Base-by-base conservation (phyloP, 768 basidiomycete genomes). In the Naganishia onofrii region DNA sequence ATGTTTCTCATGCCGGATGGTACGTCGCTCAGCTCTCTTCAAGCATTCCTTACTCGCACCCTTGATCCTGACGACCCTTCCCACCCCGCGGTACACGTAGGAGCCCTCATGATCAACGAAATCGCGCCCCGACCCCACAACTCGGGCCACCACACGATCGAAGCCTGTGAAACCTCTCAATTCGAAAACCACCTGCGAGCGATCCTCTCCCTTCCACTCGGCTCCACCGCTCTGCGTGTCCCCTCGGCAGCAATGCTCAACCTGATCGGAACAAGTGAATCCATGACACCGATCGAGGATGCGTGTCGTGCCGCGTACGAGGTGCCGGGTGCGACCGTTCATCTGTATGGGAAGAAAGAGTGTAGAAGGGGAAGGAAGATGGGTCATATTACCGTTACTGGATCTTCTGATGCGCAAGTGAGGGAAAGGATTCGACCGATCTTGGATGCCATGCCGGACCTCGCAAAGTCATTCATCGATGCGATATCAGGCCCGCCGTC, bases 71-170 rank as follows among this genome's bases (percentile, higher is more conserved):
- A n/a, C n/a, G n/a, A n/a, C n/a, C 4, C 34, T 9, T 17, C 17
- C 23, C 6, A 4, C 34, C 34, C 34, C 34, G 4, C 34, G 6
- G 34, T 5, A 4, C 34, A 12, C 34, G 34, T 36, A 94, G 93
- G 90, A 15, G 80, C 84, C 0, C 85, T 97, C 0, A 87, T 88
- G 70, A 86, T 99, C 72, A 99, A 99, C 81, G 96, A 99, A 83
- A 95, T 99, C 71, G 96, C 96, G 0, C 96, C 96, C 15, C 87
- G 96, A 21, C 95, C 96, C 0, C 96, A 99, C 80, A 99, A 98
- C 82, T 97, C 94, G 10, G 96, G 95, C 0, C 96, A 99, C 80
- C 95, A 97, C 81, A 96, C 94, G 32, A 98, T 98, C 77, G 96
- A 98, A 82, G 93, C 95, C 0, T 98, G 93, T 80, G 85, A 92